These are phyloP conservation scores for Vigna unguiculata DNA, from an alignment of 306 rosid genomes.

Conservation along the genomic window DNA sequence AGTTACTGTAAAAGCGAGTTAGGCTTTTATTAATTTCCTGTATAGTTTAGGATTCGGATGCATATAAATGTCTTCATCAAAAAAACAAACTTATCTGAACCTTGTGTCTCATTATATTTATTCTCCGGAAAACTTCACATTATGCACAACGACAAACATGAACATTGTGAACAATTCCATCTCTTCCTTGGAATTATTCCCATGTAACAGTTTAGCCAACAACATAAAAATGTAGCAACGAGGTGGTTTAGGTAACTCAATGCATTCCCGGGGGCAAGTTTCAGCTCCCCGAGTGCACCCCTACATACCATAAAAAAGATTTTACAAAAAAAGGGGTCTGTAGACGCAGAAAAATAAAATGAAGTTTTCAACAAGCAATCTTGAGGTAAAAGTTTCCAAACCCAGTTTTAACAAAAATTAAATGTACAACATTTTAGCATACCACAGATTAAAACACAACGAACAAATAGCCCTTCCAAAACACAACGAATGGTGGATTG, in stretches of 20 bases:
- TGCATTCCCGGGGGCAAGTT: too few species aligned
- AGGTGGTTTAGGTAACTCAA: not conserved
- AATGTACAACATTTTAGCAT: not conserved
- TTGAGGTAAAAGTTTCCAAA: not conserved
- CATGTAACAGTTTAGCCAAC: not conserved
- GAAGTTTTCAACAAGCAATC: not conserved
- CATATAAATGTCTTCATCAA: constrained; percentile 15
- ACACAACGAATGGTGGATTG: not conserved
- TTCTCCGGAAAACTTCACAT: not conserved
- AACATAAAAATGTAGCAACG: not conserved
- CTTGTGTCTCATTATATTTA: not conserved
- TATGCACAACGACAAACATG: constrained; percentile 21
- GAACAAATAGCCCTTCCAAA: not conserved
- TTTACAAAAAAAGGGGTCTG: not conserved
- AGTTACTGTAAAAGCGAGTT: not conserved
- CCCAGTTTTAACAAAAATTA: not conserved
- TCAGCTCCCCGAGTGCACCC: too few species aligned
- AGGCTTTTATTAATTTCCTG: not conserved
- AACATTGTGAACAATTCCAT: not conserved
- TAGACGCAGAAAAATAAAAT: not conserved
- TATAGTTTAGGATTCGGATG: not conserved
- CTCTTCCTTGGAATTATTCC: constrained; percentile 4
- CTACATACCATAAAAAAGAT: not conserved
- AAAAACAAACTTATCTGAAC: not conserved
- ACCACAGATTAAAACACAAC: not conserved